Evolutionary conservation across 2,329 filamentous ascomycete species (phyloP).

Genomic region (Fusarium sp.): DNA sequence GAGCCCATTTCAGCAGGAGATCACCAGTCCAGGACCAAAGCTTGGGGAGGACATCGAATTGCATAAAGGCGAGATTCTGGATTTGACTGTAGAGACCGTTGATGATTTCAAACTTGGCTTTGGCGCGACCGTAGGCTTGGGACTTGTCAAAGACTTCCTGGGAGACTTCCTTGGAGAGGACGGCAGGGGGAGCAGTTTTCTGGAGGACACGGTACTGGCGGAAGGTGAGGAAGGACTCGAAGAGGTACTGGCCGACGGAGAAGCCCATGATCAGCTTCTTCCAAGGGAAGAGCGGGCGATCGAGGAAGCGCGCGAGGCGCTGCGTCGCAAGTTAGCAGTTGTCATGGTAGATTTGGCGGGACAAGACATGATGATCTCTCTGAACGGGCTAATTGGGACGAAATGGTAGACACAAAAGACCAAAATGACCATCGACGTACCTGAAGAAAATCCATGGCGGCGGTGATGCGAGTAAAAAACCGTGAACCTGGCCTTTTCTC

Average conservation of each 20-base stretch:
- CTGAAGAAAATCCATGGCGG: constrained; percentile 65
- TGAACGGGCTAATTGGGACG: not conserved
- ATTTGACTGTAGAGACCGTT: constrained; percentile 87
- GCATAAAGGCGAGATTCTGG: constrained; percentile 91
- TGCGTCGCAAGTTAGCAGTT: constrained; percentile 52
- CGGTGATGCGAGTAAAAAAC: constrained; percentile 36
- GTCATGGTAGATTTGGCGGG: not conserved
- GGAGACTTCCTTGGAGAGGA: constrained; percentile 89
- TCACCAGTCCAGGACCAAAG: constrained; percentile 88
- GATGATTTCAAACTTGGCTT: constrained; percentile 90
- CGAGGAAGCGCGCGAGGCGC: constrained; percentile 87
- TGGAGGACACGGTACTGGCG: constrained; percentile 93
- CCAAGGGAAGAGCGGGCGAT: constrained; percentile 96
- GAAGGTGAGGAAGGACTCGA: constrained; percentile 90
- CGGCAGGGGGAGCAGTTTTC: constrained; percentile 84
- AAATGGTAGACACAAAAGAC: not conserved
- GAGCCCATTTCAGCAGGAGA: constrained; percentile 81
- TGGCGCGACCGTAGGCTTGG: constrained; percentile 96
- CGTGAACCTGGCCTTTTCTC: constrained; percentile 34
- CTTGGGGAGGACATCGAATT: constrained; percentile 91
- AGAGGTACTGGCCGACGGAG: constrained; percentile 89
- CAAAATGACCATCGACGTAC: constrained; percentile 44
- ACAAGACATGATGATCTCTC: no score
- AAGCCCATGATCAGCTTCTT: constrained; percentile 97
- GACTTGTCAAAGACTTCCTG: constrained; percentile 95